Conservation (phyloP, 345 rosid species). For the Eutrema japonicum region DNA sequence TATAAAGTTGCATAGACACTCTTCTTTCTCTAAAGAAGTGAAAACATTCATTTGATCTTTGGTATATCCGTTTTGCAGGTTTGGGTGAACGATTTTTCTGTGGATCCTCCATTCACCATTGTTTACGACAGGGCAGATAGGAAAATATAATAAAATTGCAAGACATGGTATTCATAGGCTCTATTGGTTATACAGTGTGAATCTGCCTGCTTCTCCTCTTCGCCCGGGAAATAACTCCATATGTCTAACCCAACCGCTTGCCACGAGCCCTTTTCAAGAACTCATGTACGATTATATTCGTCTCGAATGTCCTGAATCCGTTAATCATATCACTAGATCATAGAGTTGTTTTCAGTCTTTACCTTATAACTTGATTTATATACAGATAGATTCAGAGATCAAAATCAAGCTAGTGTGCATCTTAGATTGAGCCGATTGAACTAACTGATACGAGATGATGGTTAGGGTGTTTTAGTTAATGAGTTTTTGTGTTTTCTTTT, state of each 20-base stretch:
- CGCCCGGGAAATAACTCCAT: slow-evolving; percentile 59
- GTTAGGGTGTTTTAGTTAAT: too few relatives aligned
- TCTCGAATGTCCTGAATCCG: slow-evolving; percentile 57
- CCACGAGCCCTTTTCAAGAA: slow-evolving; percentile 68
- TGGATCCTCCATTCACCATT: slow-evolving; percentile 42
- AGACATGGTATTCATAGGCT: slow-evolving; percentile 90
- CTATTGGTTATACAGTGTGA: slow-evolving; percentile 58
- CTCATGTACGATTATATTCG: slow-evolving; percentile 88
- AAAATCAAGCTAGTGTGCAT: slow-evolving; percentile 6
- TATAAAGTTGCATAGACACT: not conserved
- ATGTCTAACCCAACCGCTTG: slow-evolving; percentile 58
- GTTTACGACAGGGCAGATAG: slow-evolving; percentile 68
- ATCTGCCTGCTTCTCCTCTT: slow-evolving; percentile 53
- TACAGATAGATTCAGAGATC: slow-evolving; percentile 15
- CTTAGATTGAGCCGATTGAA: slow-evolving; percentile 22
- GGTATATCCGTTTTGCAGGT: slow-evolving; percentile 49
- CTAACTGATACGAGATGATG: not conserved
- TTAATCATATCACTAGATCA: slow-evolving; percentile 30
- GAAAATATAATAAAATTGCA: slow-evolving; percentile 74
- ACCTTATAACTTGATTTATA: slow-evolving; percentile 3
- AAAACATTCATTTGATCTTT: not conserved
- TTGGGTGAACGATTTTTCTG: slow-evolving; percentile 55
- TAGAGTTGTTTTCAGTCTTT: slow-evolving; percentile 20
- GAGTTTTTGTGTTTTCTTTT: too few relatives aligned
- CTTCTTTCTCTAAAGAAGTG: not conserved